phyloP scores from a whole-genome alignment of 192 early-diverging fungal genomes.

The Lunasporangiospora selenospora region DNA sequence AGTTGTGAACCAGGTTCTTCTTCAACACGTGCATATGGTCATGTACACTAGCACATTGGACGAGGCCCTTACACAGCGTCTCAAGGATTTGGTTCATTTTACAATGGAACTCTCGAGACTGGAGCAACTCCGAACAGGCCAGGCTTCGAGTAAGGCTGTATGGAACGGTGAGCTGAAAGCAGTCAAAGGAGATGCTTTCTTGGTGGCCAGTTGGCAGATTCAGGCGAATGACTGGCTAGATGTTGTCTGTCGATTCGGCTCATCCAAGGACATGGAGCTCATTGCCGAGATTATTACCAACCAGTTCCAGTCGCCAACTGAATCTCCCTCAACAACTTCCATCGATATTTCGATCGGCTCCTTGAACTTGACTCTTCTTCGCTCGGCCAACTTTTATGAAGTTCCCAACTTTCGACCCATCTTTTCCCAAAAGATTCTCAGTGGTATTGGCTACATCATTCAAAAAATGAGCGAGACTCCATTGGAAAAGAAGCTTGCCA shows the following conservation, averaged over 20 bases:
- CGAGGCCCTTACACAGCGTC: not conserved
- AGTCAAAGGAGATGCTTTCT: slow-evolving; percentile 12
- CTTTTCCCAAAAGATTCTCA: slow-evolving; percentile 28
- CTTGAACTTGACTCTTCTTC: slow-evolving; percentile 46
- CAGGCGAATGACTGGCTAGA: slow-evolving; percentile 61
- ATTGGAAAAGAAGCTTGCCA: slow-evolving; percentile 14
- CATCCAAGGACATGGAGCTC: slow-evolving; percentile 25
- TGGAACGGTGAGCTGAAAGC: slow-evolving; percentile 30
- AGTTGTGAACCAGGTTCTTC: slow-evolving; percentile 26
- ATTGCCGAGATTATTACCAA: slow-evolving; percentile 27
- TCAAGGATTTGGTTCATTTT: slow-evolving; percentile 14
- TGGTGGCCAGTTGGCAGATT: slow-evolving; percentile 58
- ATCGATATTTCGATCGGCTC: slow-evolving; percentile 23
- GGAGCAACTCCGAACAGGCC: slow-evolving; percentile 6
- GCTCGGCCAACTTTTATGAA: slow-evolving; percentile 58
- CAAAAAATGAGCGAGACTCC: slow-evolving; percentile 8
- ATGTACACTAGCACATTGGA: slow-evolving; percentile 16
- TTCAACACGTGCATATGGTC: slow-evolving; percentile 36
- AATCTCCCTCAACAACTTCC: not conserved
- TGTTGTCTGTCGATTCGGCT: slow-evolving; percentile 44
- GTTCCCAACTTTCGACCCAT: slow-evolving; percentile 49
- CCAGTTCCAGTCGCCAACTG: slow-evolving; percentile 19
- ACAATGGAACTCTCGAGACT: slow-evolving; percentile 34
- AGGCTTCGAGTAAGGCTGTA: not conserved
- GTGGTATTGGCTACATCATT: slow-evolving; percentile 17